A percentile compares a stretch with the other conserved stretches of the same genome.
Evolutionary conservation across 192 early-diverging fungal genomes (phyloP).

Genomic region (Bifiguratus adelaidae): DNA sequence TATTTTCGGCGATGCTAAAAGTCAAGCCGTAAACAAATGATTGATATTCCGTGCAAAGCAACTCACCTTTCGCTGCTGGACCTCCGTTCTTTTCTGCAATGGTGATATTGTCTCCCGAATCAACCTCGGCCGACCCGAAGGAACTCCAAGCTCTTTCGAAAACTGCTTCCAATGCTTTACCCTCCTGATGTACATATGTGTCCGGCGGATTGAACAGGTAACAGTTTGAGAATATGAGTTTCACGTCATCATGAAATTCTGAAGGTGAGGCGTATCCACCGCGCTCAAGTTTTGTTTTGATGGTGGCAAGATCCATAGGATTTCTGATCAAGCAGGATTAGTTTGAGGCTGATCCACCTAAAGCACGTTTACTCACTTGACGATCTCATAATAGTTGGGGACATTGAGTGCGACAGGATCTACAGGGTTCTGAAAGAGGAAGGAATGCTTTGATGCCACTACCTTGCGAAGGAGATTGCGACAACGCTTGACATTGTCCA

Average conservation of each 20-base stretch:
- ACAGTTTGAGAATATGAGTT: constrained; percentile 30
- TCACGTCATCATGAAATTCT: constrained; percentile 39
- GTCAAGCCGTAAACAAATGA: too few relatives aligned
- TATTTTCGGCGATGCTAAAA: too few relatives aligned
- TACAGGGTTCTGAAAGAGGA: constrained; percentile 38
- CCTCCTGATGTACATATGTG: constrained; percentile 23
- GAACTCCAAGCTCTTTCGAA: too few relatives aligned
- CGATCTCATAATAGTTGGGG: constrained; percentile 59
- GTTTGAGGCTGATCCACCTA: constrained; percentile 31
- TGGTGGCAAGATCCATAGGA: constrained; percentile 50
- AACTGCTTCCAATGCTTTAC: constrained; percentile 12
- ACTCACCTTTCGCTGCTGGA: too few relatives aligned
- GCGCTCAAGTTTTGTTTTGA: constrained; percentile 22
- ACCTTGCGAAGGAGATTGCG: constrained; percentile 32
- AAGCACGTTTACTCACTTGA: constrained; percentile 63
- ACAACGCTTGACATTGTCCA: constrained; percentile 21
- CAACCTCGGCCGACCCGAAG: too few relatives aligned
- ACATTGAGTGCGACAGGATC: constrained; percentile 57
- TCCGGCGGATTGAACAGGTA: constrained; percentile 31
- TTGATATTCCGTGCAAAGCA: too few relatives aligned
- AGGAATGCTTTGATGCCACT: constrained; percentile 41
- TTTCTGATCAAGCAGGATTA: constrained; percentile 48
- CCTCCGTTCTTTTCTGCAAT: too few relatives aligned
- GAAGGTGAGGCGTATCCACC: constrained; percentile 17
- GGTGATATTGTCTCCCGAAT: too few relatives aligned